These are phyloP conservation scores for Monilinia fructigena DNA, from an alignment of 2,329 filamentous ascomycete species.

Conservation along the genomic window DNA sequence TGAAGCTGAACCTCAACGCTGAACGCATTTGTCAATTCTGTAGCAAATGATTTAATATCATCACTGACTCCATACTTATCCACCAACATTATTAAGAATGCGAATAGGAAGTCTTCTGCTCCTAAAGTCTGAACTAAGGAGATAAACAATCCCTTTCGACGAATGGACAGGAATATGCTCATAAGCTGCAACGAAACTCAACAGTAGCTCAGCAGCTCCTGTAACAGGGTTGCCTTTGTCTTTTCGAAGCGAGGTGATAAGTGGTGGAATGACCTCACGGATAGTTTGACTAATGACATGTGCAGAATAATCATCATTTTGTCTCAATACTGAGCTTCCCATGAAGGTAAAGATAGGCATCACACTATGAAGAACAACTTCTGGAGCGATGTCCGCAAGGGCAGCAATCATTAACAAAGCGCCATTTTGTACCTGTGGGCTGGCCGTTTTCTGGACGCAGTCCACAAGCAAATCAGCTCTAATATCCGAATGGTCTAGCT, in stretches of 20 bases:
- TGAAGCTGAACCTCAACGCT: slow-evolving; percentile 72
- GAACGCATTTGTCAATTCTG: slow-evolving; percentile 71
- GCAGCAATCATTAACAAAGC: slow-evolving; percentile 85
- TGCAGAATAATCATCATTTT: slow-evolving; percentile 95
- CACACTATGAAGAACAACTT: slow-evolving; percentile 89
- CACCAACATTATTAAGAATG: slow-evolving; percentile 83
- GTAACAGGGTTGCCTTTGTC: slow-evolving; percentile 75
- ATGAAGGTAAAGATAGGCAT: slow-evolving; percentile 99
- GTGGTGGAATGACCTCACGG: slow-evolving; percentile 85
- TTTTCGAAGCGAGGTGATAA: slow-evolving; percentile 81
- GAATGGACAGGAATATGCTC: slow-evolving; percentile 88
- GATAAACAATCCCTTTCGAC: slow-evolving; percentile 77
- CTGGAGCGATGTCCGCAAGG: slow-evolving; percentile 82
- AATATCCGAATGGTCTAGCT: slow-evolving; percentile 75
- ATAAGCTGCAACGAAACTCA: slow-evolving; percentile 94
- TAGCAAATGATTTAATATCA: slow-evolving; percentile 70
- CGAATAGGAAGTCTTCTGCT: slow-evolving; percentile 81
- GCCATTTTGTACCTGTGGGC: slow-evolving; percentile 89
- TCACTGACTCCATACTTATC: slow-evolving; percentile 81
- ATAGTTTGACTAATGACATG: slow-evolving; percentile 96
- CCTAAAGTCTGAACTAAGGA: slow-evolving; percentile 84
- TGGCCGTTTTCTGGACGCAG: slow-evolving; percentile 87
- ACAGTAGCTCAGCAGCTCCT: slow-evolving; percentile 83
- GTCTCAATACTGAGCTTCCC: slow-evolving; percentile 84
- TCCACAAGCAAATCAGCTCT: slow-evolving; percentile 90